Evolutionary conservation across 192 early-diverging fungal species (phyloP), one percentile per base, ranked within the genome.

Genomic region (Entophlyctis helioformis): DNA sequence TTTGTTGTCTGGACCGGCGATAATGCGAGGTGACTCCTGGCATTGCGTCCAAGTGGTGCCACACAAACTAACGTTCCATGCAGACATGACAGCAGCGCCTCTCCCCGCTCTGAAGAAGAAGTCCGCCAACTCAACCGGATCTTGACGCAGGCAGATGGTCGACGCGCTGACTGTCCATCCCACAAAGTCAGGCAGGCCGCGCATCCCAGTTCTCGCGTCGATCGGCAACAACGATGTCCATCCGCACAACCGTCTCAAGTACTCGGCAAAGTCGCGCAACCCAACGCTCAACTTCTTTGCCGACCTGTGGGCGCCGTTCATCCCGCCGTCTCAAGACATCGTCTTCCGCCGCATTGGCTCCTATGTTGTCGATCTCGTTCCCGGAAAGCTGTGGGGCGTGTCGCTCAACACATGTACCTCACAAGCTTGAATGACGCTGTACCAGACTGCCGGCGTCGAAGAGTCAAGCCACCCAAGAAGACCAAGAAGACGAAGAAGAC

Each of bases 151-250:
- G n/a, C 50, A 50, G 11, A 36, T 50, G 3, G 38, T 32, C 10
- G 24, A 41, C 10, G 8, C 61, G 6, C 16, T 19, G 0, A 7
- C 18, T 3, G 21, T 57, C 6, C 54, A 55, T 42, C 12, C 20
- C 16, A 21, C 24, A 50, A 39, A 21, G 16, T 10, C 3, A 20
- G 20, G 12, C n/a, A 5, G 25, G 11, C 15, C 41, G 15, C 16
- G 29, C 12, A 42, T 56, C 22, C 48, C 54, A 18, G 52, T 65
- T 19, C 22, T 65, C n/a, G 59, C 63, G 13, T 55, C 50, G 33
- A 62, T 65, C 36, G 63, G 63, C 35, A 65, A 65, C 35, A 65
- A 65, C 46, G 63, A 65, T 31, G 51, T 65, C 12, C 51, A 46
- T 23, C 63, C 63, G 15, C 63, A 65, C 47, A 65, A 65, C 36